Conservation (phyloP, 352 stramenopile species). For the Phytopythium oedochilum region DNA sequence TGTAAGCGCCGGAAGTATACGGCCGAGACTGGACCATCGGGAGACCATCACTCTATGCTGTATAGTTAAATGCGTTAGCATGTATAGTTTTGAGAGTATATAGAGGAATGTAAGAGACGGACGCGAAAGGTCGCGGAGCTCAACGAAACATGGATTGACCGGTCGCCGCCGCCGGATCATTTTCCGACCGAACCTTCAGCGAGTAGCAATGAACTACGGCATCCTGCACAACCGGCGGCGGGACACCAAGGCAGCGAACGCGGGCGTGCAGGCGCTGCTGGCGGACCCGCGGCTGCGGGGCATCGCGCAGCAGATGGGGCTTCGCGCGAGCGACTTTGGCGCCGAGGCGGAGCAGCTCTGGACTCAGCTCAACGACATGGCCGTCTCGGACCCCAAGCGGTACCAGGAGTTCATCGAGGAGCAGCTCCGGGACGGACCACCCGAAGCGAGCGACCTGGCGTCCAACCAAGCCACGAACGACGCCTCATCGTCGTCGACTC, state of each 20-base stretch:
- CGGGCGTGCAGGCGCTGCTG: conserved; percentile 31
- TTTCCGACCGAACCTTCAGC: background rate
- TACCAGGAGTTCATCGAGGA: conserved; percentile 84
- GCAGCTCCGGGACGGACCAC: conserved; percentile 66
- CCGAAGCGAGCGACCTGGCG: background rate
- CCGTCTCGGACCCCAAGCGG: conserved; percentile 49
- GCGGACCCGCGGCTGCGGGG: conserved; percentile 61
- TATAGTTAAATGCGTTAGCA: background rate
- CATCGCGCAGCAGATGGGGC: conserved; percentile 81
- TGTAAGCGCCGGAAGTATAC: background rate
- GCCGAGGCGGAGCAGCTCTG: conserved; percentile 62
- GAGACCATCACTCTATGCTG: background rate
- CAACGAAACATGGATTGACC: background rate
- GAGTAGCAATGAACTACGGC: conserved; percentile 89
- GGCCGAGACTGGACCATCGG: background rate
- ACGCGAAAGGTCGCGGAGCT: background rate
- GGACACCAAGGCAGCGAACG: conserved; percentile 14
- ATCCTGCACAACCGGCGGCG: conserved; percentile 79
- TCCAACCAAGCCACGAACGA: conserved; percentile 2
- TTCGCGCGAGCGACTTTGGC: conserved; percentile 61
- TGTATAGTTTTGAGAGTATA: background rate
- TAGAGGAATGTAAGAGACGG: background rate
- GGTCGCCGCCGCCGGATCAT: background rate
- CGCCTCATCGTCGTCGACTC: no score
- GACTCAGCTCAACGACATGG: conserved; percentile 73